Evolutionary conservation across 2,329 filamentous ascomycete genomes (phyloP).

Genomic region (Fusarium anthophilum): DNA sequence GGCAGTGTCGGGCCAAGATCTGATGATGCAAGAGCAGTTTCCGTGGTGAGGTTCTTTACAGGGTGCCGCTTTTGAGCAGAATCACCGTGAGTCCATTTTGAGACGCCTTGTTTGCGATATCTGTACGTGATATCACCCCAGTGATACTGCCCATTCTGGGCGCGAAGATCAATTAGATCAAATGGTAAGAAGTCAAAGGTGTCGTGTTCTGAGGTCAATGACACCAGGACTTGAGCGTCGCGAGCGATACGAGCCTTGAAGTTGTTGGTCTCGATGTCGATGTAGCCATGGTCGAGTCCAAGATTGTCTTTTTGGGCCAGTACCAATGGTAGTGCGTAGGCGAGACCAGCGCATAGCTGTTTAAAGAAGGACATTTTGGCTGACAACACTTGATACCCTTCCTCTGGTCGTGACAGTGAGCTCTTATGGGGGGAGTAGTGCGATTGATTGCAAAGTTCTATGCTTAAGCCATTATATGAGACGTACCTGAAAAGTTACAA

Average conservation of each 20-base stretch:
- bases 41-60: constrained; percentile 26
- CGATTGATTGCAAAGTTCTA: not conserved
- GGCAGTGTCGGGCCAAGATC: constrained; percentile 55
- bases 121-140: constrained; percentile 66
- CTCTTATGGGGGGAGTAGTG: not conserved
- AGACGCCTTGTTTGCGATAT: constrained; percentile 55
- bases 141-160: constrained; percentile 64
- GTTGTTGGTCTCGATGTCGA: constrained; percentile 52
- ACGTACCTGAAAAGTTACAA: not conserved
- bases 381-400: rapidly evolving
- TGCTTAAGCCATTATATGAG: not conserved
- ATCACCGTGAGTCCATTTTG: constrained; percentile 57
- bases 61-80: constrained; percentile 53
- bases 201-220: constrained; percentile 52
- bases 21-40: constrained; percentile 50
- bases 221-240: constrained; percentile 59
- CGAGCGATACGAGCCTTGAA: constrained; percentile 55
- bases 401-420: not conserved
- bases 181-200: constrained; percentile 65
- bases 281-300: constrained; percentile 52
- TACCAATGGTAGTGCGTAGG: not conserved
- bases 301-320: constrained; percentile 39
- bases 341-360: not conserved
- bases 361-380: constrained; percentile 1
- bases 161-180: constrained; percentile 58